phyloP scores from a whole-genome alignment of 2,329 filamentous ascomycete genomes.

The Raffaelea albimanens region DNA sequence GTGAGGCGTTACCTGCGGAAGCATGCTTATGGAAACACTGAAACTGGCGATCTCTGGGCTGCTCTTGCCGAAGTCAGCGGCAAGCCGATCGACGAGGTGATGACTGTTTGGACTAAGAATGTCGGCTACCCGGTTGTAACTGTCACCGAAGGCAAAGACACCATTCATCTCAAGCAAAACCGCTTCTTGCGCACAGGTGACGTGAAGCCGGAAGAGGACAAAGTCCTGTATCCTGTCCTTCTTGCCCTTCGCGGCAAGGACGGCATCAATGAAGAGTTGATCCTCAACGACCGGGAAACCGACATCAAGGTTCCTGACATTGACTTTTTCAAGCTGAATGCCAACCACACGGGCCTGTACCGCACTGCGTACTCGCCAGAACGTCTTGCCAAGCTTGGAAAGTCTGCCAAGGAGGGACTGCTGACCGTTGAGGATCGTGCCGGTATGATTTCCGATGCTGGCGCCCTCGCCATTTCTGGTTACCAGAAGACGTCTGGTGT shows the following conservation, averaged over 20 bases:
- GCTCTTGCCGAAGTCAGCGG: constrained; percentile 81
- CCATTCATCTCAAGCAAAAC: constrained; percentile 86
- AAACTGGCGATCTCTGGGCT: constrained; percentile 84
- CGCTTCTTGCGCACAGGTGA: constrained; percentile 89
- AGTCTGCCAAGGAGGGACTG: constrained; percentile 72
- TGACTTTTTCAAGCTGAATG: constrained; percentile 95
- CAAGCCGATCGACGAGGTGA: constrained; percentile 81
- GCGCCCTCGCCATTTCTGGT: constrained; percentile 78
- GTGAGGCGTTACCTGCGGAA: constrained; percentile 87
- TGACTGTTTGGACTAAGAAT: constrained; percentile 96
- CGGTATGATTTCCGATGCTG: constrained; percentile 90
- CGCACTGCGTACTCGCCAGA: constrained; percentile 79
- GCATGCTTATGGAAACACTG: constrained; percentile 92
- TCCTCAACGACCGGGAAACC: constrained; percentile 60
- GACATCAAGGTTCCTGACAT: constrained; percentile 68
- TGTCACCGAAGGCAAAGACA: constrained; percentile 65
- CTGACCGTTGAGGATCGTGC: constrained; percentile 84
- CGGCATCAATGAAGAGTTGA: constrained; percentile 69
- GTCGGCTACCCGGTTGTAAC: constrained; percentile 87
- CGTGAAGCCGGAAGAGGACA: constrained; percentile 85
- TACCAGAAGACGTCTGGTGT: constrained; percentile 91
- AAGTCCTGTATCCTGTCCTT: constrained; percentile 82
- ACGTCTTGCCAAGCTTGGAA: constrained; percentile 76
- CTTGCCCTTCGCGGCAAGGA: constrained; percentile 75
- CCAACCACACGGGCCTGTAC: constrained; percentile 88